Percentiles rank a stretch among this genome's conserved stretches.
Conservation (phyloP, 2,329 filamentous ascomycete species). For the Aspergillus sp. region DNA sequence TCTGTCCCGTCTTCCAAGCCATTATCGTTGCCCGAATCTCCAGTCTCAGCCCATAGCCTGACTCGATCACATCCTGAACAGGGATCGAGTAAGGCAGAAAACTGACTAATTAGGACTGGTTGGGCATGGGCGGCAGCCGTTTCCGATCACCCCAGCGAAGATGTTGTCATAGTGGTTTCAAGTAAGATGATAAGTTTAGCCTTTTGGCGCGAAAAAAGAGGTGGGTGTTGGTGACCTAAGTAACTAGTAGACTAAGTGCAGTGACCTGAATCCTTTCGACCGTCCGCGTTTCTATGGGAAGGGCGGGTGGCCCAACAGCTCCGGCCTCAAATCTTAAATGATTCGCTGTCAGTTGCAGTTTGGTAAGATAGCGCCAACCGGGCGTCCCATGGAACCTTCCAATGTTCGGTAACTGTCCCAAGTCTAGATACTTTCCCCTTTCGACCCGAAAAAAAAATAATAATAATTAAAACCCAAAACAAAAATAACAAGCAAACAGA, state of each 20-base stretch:
- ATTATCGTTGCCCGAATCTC: background rate
- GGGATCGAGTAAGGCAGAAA: conserved; percentile 12
- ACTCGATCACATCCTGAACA: conserved; percentile 2
- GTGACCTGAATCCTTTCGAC: background rate
- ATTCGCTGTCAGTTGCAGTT: background rate
- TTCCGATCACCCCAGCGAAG: background rate
- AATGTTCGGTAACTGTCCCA: background rate
- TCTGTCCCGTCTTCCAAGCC: conserved; percentile 3
- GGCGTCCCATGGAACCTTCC: conserved; percentile 3
- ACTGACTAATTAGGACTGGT: conserved; percentile 3
- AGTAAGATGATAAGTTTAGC: conserved; percentile 3
- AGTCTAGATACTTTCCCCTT: background rate
- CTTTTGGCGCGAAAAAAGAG: background rate
- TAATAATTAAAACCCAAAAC: too few species aligned
- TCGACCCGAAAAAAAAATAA: too few species aligned
- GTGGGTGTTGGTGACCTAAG: background rate
- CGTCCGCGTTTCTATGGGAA: too few species aligned
- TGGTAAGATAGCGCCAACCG: background rate
- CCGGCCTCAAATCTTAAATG: background rate
- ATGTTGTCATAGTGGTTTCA: conserved; percentile 9
- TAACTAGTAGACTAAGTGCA: background rate
- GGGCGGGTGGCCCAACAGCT: background rate
- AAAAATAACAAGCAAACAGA: too few species aligned
- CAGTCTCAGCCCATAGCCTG: background rate
- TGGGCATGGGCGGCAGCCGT: background rate